Evolutionary conservation across 148 eudicot genomes (phyloP).

Genomic region (Bassia scoparia): DNA sequence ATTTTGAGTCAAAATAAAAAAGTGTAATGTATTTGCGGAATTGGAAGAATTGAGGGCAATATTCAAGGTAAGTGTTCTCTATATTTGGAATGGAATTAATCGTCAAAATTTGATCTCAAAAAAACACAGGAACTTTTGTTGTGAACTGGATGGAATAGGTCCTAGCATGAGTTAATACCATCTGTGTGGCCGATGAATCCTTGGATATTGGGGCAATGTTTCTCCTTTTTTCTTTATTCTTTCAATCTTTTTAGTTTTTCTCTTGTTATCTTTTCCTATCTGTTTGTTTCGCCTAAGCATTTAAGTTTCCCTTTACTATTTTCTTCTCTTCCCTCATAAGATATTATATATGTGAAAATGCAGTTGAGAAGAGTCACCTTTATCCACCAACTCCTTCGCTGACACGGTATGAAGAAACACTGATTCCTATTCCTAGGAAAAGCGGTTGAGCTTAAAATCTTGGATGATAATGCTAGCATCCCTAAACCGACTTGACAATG

Average conservation of each 20-base stretch:
- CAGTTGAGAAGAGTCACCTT: constrained; percentile 71
- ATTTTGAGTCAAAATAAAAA: no score
- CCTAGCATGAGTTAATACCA: neutral
- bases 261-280: neutral
- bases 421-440: constrained; percentile 61
- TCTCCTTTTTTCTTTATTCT: neutral
- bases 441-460: constrained; percentile 42
- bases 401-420: constrained; percentile 77
- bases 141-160: neutral
- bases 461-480: constrained; percentile 52
- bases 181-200: neutral
- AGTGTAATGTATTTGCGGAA: no score
- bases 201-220: neutral
- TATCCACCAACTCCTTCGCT: constrained; percentile 79
- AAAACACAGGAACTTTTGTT: neutral
- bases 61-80: no score
- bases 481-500: constrained; percentile 50
- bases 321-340: constrained; percentile 2
- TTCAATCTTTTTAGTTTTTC: neutral
- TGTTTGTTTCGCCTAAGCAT: neutral
- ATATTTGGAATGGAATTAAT: no score
- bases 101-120: neutral
- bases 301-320: neutral
- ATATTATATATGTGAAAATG: constrained; percentile 19
- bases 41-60: no score